phyloP scores from a whole-genome alignment of 2,329 filamentous ascomycete species.

The Sporothrix phasma region DNA sequence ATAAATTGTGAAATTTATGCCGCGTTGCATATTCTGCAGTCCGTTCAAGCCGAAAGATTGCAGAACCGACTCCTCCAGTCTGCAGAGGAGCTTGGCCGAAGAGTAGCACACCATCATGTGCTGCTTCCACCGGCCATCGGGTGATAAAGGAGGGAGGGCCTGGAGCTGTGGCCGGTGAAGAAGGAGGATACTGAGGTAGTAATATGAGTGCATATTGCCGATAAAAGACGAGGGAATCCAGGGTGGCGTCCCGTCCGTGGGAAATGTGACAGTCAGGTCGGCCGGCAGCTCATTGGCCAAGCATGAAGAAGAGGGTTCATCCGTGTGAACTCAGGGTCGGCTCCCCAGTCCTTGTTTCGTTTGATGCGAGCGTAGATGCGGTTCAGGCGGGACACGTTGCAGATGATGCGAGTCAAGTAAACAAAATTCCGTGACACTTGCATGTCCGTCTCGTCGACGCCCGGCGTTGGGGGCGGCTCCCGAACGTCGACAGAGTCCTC shows the following conservation, averaged over 20 bases:
- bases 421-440: slow-evolving; percentile 74
- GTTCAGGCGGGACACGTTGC: slow-evolving; percentile 69
- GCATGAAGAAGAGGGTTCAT: slow-evolving; percentile 67
- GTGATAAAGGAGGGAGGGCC: slow-evolving; percentile 59
- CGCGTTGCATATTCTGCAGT: slow-evolving; percentile 82
- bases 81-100: slow-evolving; percentile 75
- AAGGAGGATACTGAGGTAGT: slow-evolving; percentile 75
- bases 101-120: slow-evolving; percentile 81
- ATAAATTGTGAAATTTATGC: slow-evolving; percentile 94
- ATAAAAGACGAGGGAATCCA: slow-evolving; percentile 81
- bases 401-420: slow-evolving; percentile 67
- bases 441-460: slow-evolving; percentile 64
- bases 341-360: slow-evolving; percentile 65
- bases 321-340: slow-evolving; percentile 72
- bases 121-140: slow-evolving; percentile 71
- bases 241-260: slow-evolving; percentile 66
- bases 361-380: slow-evolving; percentile 63
- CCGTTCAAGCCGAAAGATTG: slow-evolving; percentile 68
- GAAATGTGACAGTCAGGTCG: slow-evolving; percentile 69
- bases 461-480: slow-evolving; percentile 51
- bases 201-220: slow-evolving; percentile 83
- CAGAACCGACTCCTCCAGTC: slow-evolving; percentile 74
- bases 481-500: slow-evolving; percentile 67
- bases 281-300: slow-evolving; percentile 66
- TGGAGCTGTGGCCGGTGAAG: slow-evolving; percentile 79